Base-by-base conservation (phyloP, 805 yeast species). In the Yueomyces sinensis region DNA sequence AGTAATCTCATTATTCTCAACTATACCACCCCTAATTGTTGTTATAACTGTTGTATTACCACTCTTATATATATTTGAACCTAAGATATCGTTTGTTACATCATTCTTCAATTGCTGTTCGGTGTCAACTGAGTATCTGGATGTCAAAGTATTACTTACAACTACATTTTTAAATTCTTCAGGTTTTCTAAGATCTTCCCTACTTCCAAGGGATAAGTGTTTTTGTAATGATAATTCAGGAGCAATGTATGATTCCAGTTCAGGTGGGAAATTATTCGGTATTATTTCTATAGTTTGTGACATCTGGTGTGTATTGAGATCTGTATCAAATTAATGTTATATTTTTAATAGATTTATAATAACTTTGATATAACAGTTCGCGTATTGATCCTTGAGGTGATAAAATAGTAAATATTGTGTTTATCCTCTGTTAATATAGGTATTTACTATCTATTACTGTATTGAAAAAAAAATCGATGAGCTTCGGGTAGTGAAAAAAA, bases 161-260 rank as follows among this genome's bases (percentile, higher is more conserved):
- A 59, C 50, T 2, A 81, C 56, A 2, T 74, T 66, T 43, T 79
- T 73, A 56, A 81, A 81, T 58, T 87, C 95, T 44, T 71, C 70
- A 47, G 76, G 73, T 24, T 66, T 65, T 31, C 95, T 69, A 33
- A 77, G 58, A 32, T 76, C 72, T 9, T 95, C 95, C 41, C 96
- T 74, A 17, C 79, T 49, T 0, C 91, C 89, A 15, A 74, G 61
- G 15, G 78, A 68, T 13, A 87, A 54, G 54, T 84, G 94, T 49
- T 93, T 70, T 50, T 81, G 80, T 30, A 87, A 63, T 4, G 89
- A 80, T 13, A 82, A 52, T 37, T 83, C 94, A 1, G 96, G 95
- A 2, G 93, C 83, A 27, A 87, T 70, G 34, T 91, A 63, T 1
- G 91, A 86, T 30, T 87, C 62, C 9, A 84, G 83, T 18, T 76